phyloP scores from a whole-genome alignment of 257 asterid genomes.

The Salvia rosmarinus region DNA sequence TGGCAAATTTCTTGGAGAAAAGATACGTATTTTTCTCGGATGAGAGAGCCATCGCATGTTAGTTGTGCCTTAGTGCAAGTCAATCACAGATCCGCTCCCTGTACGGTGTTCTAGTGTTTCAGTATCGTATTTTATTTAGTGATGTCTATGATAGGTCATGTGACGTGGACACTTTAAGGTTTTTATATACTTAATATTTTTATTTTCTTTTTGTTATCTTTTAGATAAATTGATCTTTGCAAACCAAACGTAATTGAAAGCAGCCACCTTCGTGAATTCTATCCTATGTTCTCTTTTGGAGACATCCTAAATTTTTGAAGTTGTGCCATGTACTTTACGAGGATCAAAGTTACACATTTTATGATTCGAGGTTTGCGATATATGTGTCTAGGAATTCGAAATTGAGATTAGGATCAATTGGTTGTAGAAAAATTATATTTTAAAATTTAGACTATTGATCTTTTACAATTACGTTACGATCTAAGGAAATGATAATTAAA shows the following conservation, averaged over 20 bases:
- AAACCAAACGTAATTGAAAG: no score
- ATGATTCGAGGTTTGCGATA: neutral
- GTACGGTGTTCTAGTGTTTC: neutral
- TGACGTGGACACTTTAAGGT: neutral
- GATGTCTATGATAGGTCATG: neutral
- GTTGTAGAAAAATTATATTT: no score
- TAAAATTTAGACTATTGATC: no score
- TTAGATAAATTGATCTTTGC: no score
- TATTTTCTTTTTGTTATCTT: neutral
- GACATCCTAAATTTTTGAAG: no score
- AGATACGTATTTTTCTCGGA: neutral
- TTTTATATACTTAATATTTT: neutral
- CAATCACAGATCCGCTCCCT: neutral
- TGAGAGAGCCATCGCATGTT: neutral
- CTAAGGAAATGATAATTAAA: no score
- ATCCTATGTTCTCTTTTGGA: no score
- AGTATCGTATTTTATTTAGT: neutral
- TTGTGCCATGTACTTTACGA: no score
- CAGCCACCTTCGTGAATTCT: no score
- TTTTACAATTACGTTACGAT: no score
- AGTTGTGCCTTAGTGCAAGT: conserved; percentile 3
- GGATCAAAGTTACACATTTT: neutral
- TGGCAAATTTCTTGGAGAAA: neutral
- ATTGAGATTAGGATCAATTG: no score
- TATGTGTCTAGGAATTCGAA: no score